Base-by-base conservation (phyloP, 2,329 filamentous ascomycete species). In the Trichoderma sp. region DNA sequence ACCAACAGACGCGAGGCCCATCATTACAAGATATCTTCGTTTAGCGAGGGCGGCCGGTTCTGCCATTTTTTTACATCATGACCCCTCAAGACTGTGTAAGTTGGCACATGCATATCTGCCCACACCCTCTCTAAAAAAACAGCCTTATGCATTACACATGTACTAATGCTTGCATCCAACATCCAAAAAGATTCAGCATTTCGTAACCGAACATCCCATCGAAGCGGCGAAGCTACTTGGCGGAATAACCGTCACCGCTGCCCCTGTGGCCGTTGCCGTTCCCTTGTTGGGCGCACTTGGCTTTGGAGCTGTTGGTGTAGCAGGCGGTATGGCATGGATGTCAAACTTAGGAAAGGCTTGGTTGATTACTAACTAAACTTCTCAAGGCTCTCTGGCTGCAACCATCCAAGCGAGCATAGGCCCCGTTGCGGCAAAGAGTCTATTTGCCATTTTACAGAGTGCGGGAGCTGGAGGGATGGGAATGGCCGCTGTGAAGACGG, bases 381-480 rank as follows among this genome's bases (percentile, higher is more conserved):
- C 39, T 23, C 30, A 4, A 69, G 39, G 39, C 13, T 36, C 67
- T 36, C 28, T 69, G 32, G 67, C 67, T 28, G 57, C 47, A 65
- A 17, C 9, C 12, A 3, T 11, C 9, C 58, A 71, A 3, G 50
- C 34, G 55, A 11, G 13, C 13, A 76, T 79, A 1, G 78, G 78
- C 4, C 77, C 73, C 23, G 77, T 80, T 3, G 73, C 28, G 0
- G 74, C 74, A 3, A 43, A 55, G 0, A 73, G 75, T 11, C 0
- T 75, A 0, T 80, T 81, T 23, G 77, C 80, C 4, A 75, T 68
- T 3, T 74, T 80, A 0, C 77, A 81, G 74, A 81, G 79, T 57
- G 80, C 78, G 0, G 79, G 71, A 0, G 74, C 74, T 2, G 78
- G 75, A 0, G 80, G 80, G 0, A 76, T 73, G 30, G 76, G 77